Conservation (phyloP, 768 basidiomycete genomes). For the Lentinula edodes region DNA sequence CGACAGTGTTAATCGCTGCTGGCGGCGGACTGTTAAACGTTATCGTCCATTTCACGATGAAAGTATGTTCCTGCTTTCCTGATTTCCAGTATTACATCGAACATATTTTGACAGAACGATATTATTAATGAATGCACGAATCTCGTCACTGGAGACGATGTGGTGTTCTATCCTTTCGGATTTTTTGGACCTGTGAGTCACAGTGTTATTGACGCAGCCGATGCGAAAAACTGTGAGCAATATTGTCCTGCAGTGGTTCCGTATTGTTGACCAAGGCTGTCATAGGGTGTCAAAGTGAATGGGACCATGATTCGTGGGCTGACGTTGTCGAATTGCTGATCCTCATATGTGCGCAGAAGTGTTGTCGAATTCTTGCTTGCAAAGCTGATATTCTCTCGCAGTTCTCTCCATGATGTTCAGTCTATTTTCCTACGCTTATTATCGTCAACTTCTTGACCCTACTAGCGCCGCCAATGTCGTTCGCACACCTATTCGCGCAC, state of each 20-base stretch:
- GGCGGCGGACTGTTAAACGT: conserved; percentile 50
- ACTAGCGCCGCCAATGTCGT: conserved; percentile 44
- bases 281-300: conserved; percentile 58
- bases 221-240: conserved; percentile 45
- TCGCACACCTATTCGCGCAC: conserved; percentile 39
- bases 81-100: not conserved
- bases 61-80: conserved; percentile 33
- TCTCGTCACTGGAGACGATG: conserved; percentile 26
- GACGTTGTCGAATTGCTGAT: conserved; percentile 62
- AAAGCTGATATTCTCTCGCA: conserved; percentile 16
- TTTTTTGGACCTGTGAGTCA: conserved; percentile 45
- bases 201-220: conserved; percentile 20
- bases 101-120: conserved; percentile 34
- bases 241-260: not conserved
- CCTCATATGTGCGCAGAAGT: conserved; percentile 42
- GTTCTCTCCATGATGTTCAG: conserved; percentile 59
- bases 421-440: conserved; percentile 62
- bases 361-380: not conserved
- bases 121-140: conserved; percentile 52
- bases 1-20: conserved; percentile 42
- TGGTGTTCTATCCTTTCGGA: conserved; percentile 36
- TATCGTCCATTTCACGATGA: conserved; percentile 62
- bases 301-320: conserved; percentile 61
- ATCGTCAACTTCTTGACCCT: conserved; percentile 73
- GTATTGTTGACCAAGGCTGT: conserved; percentile 6